These are phyloP conservation scores for Gamsiella multidivaricata DNA, from an alignment of 192 early-diverging fungal species.

Conservation along the genomic window DNA sequence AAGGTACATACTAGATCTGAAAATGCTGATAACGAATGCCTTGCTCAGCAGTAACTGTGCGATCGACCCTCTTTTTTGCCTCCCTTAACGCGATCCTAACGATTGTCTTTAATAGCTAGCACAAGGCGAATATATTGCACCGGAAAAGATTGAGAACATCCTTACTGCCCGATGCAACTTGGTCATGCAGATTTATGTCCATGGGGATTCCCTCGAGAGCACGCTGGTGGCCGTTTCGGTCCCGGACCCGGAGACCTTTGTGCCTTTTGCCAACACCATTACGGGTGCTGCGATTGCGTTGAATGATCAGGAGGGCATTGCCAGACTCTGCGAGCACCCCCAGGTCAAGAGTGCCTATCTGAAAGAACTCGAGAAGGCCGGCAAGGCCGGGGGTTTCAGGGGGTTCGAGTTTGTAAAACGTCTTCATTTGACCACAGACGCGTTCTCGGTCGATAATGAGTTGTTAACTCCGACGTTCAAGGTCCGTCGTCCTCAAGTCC, in stretches of 20 bases:
- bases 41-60: accelerated
- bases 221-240: conserved; percentile 63
- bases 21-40: no score
- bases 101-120: conserved; percentile 12
- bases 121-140: conserved; percentile 91
- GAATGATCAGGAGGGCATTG: conserved; percentile 39
- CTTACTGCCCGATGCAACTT: conserved; percentile 23
- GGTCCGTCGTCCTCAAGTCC: conserved; percentile 32
- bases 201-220: conserved; percentile 62
- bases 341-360: conserved; percentile 62
- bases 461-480: conserved; percentile 82
- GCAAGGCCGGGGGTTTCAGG: conserved; percentile 54
- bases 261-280: conserved; percentile 53
- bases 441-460: conserved; percentile 80
- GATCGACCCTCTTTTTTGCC: neutral
- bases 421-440: conserved; percentile 72
- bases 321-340: conserved; percentile 54
- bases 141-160: conserved; percentile 72
- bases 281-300: conserved; percentile 10
- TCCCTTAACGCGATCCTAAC: no score
- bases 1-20: no score
- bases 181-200: conserved; percentile 61
- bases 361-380: conserved; percentile 63
- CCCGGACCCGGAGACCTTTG: conserved; percentile 62
- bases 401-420: conserved; percentile 81